Conservation (phyloP, 2,329 filamentous ascomycete species). For the Phyllosticta ampelicida region DNA sequence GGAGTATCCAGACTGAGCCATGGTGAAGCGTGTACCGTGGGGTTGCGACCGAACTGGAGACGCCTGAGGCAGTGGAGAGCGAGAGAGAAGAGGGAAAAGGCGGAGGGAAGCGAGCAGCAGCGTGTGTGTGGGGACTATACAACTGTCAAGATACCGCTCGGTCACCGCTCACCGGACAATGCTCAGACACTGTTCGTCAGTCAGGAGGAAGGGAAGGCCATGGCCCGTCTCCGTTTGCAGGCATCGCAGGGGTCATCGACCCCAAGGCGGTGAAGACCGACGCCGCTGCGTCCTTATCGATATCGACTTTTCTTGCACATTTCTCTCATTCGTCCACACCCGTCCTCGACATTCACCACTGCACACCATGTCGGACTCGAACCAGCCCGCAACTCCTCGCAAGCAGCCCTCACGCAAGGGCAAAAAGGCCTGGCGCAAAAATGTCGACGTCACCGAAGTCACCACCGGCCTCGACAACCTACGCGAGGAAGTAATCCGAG, state of each 20-base stretch:
- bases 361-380: neutral
- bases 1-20: slow-evolving; percentile 83
- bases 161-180: neutral
- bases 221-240: slow-evolving; percentile 3
- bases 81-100: slow-evolving; percentile 9
- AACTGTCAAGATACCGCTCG: slow-evolving; percentile 10
- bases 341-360: neutral
- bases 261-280: neutral
- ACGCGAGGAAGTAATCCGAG: slow-evolving; percentile 82
- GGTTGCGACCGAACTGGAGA: slow-evolving; percentile 4
- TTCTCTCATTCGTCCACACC: neutral
- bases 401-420: slow-evolving; percentile 90
- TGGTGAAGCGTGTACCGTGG: slow-evolving; percentile 36
- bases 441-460: slow-evolving; percentile 85
- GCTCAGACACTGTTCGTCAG: slow-evolving; percentile 10
- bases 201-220: slow-evolving; percentile 3
- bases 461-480: slow-evolving; percentile 71
- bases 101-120: slow-evolving; percentile 7
- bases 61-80: slow-evolving; percentile 1
- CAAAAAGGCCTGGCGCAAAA: slow-evolving; percentile 98
- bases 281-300: neutral
- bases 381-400: slow-evolving; percentile 62
- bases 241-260: slow-evolving; percentile 1
- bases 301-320: neutral
- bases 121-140: slow-evolving; percentile 10